Conservation (phyloP, 225 moss, liverwort and hornwort species). For the Neckera pumila region DNA sequence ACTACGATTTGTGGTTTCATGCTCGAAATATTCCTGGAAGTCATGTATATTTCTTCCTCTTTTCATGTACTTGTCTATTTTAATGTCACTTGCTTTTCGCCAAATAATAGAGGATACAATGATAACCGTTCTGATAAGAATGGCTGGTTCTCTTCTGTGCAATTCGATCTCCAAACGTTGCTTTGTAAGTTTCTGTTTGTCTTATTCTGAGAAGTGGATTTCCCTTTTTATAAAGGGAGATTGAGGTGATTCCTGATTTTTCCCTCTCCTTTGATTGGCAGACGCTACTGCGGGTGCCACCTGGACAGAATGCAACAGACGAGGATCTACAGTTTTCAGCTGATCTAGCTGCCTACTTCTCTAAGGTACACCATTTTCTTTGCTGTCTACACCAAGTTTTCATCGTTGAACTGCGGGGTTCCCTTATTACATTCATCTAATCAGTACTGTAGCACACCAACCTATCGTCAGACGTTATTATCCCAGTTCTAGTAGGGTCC, state of each 20-base stretch:
- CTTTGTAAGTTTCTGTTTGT: not conserved
- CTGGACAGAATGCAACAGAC: slow-evolving; percentile 34
- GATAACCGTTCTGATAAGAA: not conserved
- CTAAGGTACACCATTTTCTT: slow-evolving; percentile 24
- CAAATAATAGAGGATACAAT: not conserved
- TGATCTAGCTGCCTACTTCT: slow-evolving; percentile 44
- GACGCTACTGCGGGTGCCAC: slow-evolving; percentile 43
- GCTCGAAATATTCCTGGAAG: slow-evolving; percentile 50
- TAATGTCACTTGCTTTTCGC: not conserved
- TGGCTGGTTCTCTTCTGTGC: not conserved
- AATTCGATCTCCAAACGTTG: not conserved
- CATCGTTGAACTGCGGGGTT: not conserved
- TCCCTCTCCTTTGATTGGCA: not conserved
- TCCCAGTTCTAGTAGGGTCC: not conserved
- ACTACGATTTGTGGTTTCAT: slow-evolving; percentile 56
- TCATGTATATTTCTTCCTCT: slow-evolving; percentile 26
- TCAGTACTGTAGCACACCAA: not conserved
- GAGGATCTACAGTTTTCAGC: slow-evolving; percentile 48
- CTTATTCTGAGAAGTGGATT: not conserved
- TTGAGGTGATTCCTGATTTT: not conserved
- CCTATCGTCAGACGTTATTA: not conserved
- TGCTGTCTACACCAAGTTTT: not conserved
- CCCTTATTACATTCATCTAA: not conserved
- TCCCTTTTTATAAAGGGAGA: not conserved
- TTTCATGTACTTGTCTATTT: not conserved